A percentile compares a stretch with the other conserved stretches of the same genome.
Evolutionary conservation across 2,329 filamentous ascomycete genomes (phyloP).

Genomic region (Penicillium sp.): DNA sequence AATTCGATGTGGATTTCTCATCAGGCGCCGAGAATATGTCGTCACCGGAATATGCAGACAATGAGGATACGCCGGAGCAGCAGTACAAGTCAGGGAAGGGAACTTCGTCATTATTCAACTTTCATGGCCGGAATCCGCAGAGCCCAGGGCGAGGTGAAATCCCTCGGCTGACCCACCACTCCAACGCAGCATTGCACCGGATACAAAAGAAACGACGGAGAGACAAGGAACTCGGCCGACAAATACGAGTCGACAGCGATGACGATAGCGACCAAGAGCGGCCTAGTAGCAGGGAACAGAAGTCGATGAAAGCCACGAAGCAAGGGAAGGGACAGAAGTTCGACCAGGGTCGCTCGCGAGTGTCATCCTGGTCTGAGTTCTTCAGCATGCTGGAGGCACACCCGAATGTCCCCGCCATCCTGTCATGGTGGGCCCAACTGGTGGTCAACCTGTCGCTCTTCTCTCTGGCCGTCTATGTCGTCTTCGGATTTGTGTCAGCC

Average conservation of each 20-base stretch:
- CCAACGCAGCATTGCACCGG: slow-evolving; percentile 44
- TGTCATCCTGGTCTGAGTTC: slow-evolving; percentile 48
- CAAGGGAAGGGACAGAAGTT: slow-evolving; percentile 18
- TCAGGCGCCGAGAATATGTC: slow-evolving; percentile 48
- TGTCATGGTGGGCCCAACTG: slow-evolving; percentile 66
- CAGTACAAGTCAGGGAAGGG: slow-evolving; percentile 34
- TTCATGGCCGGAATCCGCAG: slow-evolving; percentile 40
- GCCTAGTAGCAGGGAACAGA: slow-evolving; percentile 37
- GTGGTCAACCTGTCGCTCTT: slow-evolving; percentile 52
- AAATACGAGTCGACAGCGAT: slow-evolving; percentile 41
- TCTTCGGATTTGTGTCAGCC: slow-evolving; percentile 67
- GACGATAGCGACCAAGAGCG: slow-evolving; percentile 45
- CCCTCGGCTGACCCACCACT: slow-evolving; percentile 48
- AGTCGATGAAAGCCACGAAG: slow-evolving; percentile 29
- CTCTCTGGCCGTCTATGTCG: slow-evolving; percentile 57
- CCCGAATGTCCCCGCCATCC: slow-evolving; percentile 62
- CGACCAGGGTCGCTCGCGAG: slow-evolving; percentile 25
- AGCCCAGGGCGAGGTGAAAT: slow-evolving; percentile 66
- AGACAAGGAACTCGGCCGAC: slow-evolving; percentile 47
- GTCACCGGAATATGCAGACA: slow-evolving; percentile 46
- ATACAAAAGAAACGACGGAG: slow-evolving; percentile 52
- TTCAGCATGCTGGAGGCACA: slow-evolving; percentile 64
- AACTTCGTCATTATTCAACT: slow-evolving; percentile 39
- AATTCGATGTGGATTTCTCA: slow-evolving; percentile 48
- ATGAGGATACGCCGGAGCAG: slow-evolving; percentile 49